phyloP scores from a whole-genome alignment of 768 basidiomycete species.

The Calocera viscosa region DNA sequence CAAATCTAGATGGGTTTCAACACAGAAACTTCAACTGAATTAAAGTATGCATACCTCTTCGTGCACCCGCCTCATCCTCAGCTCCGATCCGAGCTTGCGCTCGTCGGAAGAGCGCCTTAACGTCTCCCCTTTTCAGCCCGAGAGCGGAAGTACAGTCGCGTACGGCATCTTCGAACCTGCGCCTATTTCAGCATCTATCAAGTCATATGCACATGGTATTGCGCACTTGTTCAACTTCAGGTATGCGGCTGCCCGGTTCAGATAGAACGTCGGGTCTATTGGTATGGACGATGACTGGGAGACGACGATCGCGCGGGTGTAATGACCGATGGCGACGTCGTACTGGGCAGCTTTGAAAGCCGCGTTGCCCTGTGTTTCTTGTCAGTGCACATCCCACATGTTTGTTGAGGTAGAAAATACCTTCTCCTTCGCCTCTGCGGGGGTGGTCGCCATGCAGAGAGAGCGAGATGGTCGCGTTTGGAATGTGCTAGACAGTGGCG shows the following conservation, averaged over 20 bases:
- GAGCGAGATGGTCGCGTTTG: no score
- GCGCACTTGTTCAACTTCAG: conserved; percentile 91
- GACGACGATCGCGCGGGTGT: conserved; percentile 64
- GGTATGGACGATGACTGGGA: conserved; percentile 32
- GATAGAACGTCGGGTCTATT: conserved; percentile 59
- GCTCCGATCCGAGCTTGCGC: conserved; percentile 56
- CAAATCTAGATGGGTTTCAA: conserved; percentile 39
- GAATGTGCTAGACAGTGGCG: no score
- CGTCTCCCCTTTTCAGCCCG: conserved; percentile 42
- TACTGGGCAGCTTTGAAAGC: conserved; percentile 76
- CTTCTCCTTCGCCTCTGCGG: neutral
- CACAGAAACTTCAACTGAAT: conserved; percentile 5
- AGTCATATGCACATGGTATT: conserved; percentile 9
- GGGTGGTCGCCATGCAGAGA: neutral
- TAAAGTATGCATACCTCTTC: conserved; percentile 38
- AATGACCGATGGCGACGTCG: conserved; percentile 69
- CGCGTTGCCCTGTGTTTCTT: conserved; percentile 54
- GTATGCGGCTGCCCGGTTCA: conserved; percentile 86
- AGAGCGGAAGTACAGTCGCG: conserved; percentile 64
- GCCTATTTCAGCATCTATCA: neutral
- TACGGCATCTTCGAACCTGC: conserved; percentile 65
- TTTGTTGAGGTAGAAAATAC: neutral
- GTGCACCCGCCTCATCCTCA: conserved; percentile 45
- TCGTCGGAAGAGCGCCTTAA: conserved; percentile 70
- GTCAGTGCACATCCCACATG: neutral